These are phyloP conservation scores for Rosa multiflora DNA, from an alignment of 306 rosid species.

Conservation along the genomic window DNA sequence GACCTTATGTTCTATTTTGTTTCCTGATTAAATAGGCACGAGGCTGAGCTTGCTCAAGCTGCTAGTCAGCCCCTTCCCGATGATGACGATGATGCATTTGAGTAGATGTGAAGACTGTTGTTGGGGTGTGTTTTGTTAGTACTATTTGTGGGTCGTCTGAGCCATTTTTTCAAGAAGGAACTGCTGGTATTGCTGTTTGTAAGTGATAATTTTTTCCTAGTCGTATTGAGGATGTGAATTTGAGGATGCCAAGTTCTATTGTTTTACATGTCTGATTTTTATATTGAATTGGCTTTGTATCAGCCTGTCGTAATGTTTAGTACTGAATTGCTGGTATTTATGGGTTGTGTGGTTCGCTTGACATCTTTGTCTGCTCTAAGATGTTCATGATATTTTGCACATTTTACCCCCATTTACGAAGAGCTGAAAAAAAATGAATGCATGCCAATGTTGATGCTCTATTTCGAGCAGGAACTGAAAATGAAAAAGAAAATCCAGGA, in stretches of 20 bases:
- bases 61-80: constrained; percentile 81
- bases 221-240: constrained; percentile 19
- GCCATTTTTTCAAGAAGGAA: constrained; percentile 4
- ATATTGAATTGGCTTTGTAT: neutral
- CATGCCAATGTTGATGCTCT: neutral
- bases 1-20: neutral
- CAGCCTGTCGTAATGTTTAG: neutral
- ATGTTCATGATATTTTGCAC: neutral
- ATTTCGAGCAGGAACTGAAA: too few species aligned
- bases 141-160: constrained; percentile 10
- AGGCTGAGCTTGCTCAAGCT: constrained; percentile 55
- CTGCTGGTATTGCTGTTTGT: constrained; percentile 5
- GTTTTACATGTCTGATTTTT: neutral
- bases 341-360: neutral
- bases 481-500: too few species aligned
- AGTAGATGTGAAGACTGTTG: constrained; percentile 24
- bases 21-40: constrained; percentile 48
- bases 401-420: neutral
- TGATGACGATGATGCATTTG: constrained; percentile 73
- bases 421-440: neutral
- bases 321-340: neutral
- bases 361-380: neutral
- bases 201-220: constrained; percentile 5
- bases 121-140: neutral
- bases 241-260: constrained; percentile 6